Evolutionary conservation across 768 basidiomycete species (phyloP), one percentile per base, ranked within the genome.

Genomic region (Lactifluus pinguis): DNA sequence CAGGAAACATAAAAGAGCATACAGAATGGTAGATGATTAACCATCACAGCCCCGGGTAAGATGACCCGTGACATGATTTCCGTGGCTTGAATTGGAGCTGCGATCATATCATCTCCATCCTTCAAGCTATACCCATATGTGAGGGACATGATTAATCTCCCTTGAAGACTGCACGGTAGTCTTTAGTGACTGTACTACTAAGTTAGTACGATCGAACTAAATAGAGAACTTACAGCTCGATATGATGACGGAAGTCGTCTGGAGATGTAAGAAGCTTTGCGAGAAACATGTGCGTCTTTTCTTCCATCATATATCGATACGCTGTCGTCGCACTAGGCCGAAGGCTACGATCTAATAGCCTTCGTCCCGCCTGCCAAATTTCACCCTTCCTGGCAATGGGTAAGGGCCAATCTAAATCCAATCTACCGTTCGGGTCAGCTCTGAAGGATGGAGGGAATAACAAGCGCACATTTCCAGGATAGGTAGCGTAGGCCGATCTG

Each of bases 1-100:
- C 57, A 48, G n/a, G 4, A 25, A 25, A 30, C 19, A 19, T 13
- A n/a, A 15, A 10, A 17, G 19, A 8, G 1, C 59, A 19, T n/a
- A 64, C 63, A 41, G 13, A 61, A 51, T 41, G 63, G 60, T n/a
- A 64, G 45, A 25, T 50, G 14, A 25, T 61, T 61, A 13, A 52
- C 34, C 1, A 57, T 7, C 1, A 21, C 36, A 1, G 55, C 49
- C 3, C 63, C 60, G 17, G 64, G 64, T 5, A 57, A 17, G 14
- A 25, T 0, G 4, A 53, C 6, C 14, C 2, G 53, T 9, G 29
- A 1, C 36, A 56, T 6, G 1, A 56, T n/a, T n/a, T 64, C 44
- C 1, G 0, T 0, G 4, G 17, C 6, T 36, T 41, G 21, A 17
- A 14, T 21, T 1, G 57, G 21, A 0, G 30, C 36, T 14, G 7